These are phyloP conservation scores for Isatis tinctoria DNA, from an alignment of 345 rosid species.

Conservation along the genomic window DNA sequence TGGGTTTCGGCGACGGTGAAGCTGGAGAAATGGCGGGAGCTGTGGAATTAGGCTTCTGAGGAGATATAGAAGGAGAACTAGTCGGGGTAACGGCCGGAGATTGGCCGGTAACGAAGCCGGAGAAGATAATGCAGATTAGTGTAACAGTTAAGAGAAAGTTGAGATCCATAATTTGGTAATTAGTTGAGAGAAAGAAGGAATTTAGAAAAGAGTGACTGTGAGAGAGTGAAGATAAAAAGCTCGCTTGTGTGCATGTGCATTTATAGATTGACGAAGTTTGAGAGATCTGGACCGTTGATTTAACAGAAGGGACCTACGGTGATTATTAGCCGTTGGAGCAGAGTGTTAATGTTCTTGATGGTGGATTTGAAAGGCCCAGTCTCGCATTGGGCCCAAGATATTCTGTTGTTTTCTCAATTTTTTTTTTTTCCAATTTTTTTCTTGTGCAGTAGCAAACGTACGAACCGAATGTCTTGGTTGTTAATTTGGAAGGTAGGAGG, in stretches of 20 bases:
- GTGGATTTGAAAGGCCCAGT: not conserved
- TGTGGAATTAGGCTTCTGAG: not conserved
- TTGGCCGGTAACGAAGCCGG: slow-evolving; percentile 16
- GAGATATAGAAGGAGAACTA: not conserved
- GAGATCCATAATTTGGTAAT: slow-evolving; percentile 14
- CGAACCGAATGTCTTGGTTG: too few relatives aligned
- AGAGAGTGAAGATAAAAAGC: slow-evolving; percentile 3
- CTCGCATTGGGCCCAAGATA: not conserved
- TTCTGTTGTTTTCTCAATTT: not conserved
- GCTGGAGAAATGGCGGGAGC: slow-evolving; percentile 30
- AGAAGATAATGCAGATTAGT: slow-evolving; percentile 28
- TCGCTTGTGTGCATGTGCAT: not conserved
- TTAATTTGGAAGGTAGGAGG: too few relatives aligned
- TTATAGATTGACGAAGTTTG: not conserved
- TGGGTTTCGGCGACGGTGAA: slow-evolving; percentile 12
- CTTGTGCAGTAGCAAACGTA: too few relatives aligned
- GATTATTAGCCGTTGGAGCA: slow-evolving; percentile 23
- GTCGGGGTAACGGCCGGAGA: slow-evolving; percentile 24
- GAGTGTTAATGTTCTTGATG: not conserved
- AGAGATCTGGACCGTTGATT: slow-evolving; percentile 35
- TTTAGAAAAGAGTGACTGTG: not conserved
- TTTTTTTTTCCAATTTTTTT: not conserved
- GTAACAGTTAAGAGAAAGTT: slow-evolving; percentile 16
- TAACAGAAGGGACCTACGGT: slow-evolving; percentile 10
- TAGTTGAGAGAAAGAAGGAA: slow-evolving; percentile 17